phyloP scores from a whole-genome alignment of 306 rosid genomes.

The Acacia acuminata region DNA sequence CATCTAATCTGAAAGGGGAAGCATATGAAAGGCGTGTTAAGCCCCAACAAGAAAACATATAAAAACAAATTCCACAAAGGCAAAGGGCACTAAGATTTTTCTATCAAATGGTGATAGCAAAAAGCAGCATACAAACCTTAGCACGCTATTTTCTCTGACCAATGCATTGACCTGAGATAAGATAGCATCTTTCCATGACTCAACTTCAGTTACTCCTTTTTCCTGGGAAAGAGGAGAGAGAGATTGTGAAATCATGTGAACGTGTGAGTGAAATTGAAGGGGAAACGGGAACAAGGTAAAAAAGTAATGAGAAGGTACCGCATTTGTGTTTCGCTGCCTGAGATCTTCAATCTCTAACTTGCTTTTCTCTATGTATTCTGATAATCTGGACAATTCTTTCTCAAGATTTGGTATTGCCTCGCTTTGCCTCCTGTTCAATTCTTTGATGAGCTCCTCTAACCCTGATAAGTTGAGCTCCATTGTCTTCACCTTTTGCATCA shows the following conservation, averaged over 20 bases:
- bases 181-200: constrained; percentile 67
- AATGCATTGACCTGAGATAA: constrained; percentile 60
- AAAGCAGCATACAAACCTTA: constrained; percentile 52
- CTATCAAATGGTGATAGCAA: background rate
- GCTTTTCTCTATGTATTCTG: constrained; percentile 58
- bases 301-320: constrained; percentile 36
- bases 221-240: constrained; percentile 48
- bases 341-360: constrained; percentile 59
- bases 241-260: constrained; percentile 6
- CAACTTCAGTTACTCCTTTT: constrained; percentile 54
- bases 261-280: background rate
- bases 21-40: background rate
- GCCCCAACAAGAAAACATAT: background rate
- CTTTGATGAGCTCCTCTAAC: constrained; percentile 70
- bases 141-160: constrained; percentile 57
- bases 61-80: background rate
- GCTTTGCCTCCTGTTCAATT: constrained; percentile 58
- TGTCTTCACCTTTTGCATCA: constrained; percentile 87
- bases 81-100: background rate
- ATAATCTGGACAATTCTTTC: constrained; percentile 57
- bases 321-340: constrained; percentile 49
- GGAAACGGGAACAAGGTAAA: background rate
- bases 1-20: constrained; percentile 55
- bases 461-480: constrained; percentile 72
- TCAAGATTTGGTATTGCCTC: constrained; percentile 58